Evolutionary conservation across 202 grass and related monocot genomes (phyloP), one percentile per base, ranked within the genome.

Genomic region (Bolboschoenoplectus hybrid): DNA sequence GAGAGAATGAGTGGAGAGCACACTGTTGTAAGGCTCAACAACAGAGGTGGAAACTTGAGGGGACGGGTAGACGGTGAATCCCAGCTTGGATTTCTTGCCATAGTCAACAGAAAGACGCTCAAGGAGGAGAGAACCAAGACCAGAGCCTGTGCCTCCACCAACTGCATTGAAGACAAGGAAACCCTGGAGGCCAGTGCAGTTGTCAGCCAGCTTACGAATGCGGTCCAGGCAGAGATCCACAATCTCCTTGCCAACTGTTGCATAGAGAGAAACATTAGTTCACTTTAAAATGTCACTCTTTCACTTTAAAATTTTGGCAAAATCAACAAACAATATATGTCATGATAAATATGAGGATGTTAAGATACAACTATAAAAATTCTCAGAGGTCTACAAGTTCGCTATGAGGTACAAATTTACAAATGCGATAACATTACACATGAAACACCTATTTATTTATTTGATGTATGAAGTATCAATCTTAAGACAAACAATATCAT

Each of bases 121-220:
- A 32, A 96, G 89, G 61, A 96, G 91, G 47, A 96, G 94, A 44
- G 94, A 96, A 51, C 94, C 94, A 52, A 96, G 94, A 4, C 94
- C 94, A 56, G 94, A 96, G 6, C 94, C 94, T 0, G 94, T 93
- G 62, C 94, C 91, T 51, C 93, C 93, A 45, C 93, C 93, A 40
- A 95, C 93, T 85, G 93, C 93, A 0, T 95, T 95, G 84, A 96
- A 96, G 41, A 96, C 94, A 4, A 96, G 91, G 89, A 96, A 96
- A 14, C 94, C 94, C 57, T 96, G 94, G 9, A 96, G 91, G 26
- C 94, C 94, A 62, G 94, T 93, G 38, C 94, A 96, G 91, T 96
- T 96, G 47, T 93, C 94, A 1, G 94, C 94, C 43, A 96, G 91
- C 89, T 96, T 96, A 82, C 94, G 88, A 78, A 93, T 96, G 17